Evolutionary conservation across 176 grass and related monocot species (phyloP).

Genomic region (Musa schizocarpa): DNA sequence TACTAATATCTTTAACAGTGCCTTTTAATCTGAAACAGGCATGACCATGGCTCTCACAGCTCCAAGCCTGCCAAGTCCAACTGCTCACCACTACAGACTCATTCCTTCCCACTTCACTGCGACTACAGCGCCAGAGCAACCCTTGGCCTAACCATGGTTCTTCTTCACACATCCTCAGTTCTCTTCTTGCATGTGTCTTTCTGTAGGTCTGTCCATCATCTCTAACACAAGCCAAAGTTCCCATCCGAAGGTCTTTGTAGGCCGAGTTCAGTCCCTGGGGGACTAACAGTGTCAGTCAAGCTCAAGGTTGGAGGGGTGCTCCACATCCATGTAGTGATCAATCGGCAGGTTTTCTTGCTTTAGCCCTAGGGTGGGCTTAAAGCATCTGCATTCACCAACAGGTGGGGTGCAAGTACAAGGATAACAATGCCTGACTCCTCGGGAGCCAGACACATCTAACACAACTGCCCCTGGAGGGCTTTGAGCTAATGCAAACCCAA

Average conservation of each 20-base stretch:
- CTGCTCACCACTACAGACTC: conserved; percentile 18
- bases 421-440: background rate
- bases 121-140: background rate
- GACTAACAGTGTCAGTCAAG: too few relatives aligned
- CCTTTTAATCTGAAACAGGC: conserved; percentile 18
- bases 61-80: conserved; percentile 23
- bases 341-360: background rate
- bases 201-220: background rate
- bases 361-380: conserved; percentile 5
- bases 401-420: background rate
- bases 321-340: too few relatives aligned
- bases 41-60: conserved; percentile 19
- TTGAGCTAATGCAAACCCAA: background rate
- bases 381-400: background rate
- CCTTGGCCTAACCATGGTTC: conserved; percentile 26
- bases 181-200: background rate
- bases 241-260: background rate
- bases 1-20: conserved; percentile 12
- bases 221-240: background rate
- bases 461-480: background rate
- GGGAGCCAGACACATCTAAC: background rate
- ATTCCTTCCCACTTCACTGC: conserved; percentile 14
- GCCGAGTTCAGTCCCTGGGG: background rate
- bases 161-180: background rate
- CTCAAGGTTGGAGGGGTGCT: background rate